A percentile compares a stretch with the other conserved stretches of the same genome.
These are phyloP conservation scores for Capsicum pubescens DNA, from an alignment of 257 asterid species.

Conservation along the genomic window DNA sequence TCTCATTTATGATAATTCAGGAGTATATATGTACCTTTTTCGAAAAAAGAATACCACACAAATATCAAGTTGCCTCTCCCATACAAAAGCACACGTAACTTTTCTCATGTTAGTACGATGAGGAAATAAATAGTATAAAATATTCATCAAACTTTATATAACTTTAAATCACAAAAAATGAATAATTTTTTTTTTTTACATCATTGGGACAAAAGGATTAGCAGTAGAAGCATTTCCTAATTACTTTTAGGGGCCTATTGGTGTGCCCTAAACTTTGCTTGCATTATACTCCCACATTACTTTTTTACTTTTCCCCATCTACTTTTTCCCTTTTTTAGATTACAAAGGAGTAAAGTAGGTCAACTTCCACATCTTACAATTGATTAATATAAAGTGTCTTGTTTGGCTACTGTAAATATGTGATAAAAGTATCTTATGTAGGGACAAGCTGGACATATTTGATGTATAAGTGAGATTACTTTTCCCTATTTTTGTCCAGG, in stretches of 20 bases:
- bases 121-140: too few relatives aligned
- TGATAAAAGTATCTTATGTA: background rate
- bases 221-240: background rate
- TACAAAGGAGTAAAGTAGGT: background rate
- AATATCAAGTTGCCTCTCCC: too few relatives aligned
- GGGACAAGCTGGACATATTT: background rate
- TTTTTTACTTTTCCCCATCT: background rate
- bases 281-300: background rate
- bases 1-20: too few relatives aligned
- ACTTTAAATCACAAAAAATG: too few relatives aligned
- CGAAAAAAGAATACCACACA: too few relatives aligned
- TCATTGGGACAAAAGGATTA: too few relatives aligned
- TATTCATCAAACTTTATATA: too few relatives aligned
- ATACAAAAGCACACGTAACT: too few relatives aligned
- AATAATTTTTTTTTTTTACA: too few relatives aligned
- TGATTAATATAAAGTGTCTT: background rate
- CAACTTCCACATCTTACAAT: conserved; percentile 25
- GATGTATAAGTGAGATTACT: background rate
- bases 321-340: background rate
- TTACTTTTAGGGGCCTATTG: background rate
- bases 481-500: background rate
- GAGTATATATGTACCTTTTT: too few relatives aligned
- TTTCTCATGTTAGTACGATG: too few relatives aligned
- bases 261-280: background rate
- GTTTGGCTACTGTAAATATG: background rate